Evolutionary conservation across 805 yeast genomes (phyloP), one percentile per base, ranked within the genome.

Genomic region (Helenozyma rhizophorensis): DNA sequence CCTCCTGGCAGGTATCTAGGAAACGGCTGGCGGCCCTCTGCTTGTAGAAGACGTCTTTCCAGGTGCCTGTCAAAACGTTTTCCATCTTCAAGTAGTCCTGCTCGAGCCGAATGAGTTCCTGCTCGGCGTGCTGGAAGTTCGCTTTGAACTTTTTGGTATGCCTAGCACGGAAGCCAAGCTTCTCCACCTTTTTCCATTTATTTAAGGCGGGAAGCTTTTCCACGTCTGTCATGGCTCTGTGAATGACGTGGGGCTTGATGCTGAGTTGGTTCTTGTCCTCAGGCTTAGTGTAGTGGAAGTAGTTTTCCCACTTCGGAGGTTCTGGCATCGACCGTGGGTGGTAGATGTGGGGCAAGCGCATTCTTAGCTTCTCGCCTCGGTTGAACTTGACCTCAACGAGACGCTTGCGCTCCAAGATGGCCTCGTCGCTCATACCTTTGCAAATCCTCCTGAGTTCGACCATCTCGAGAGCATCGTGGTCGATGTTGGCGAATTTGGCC

Each of bases 1-100:
- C 28, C 4, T 24, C 23, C 2, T 24, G 29, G 9, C 37, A 31
- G 30, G 30, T 28, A 13, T 27, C 31, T 19, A 35, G 21, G 15
- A 39, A 39, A 8, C 29, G 33, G 5, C 30, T 21, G 4, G 37
- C 32, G 7, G 14, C 35, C 4, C 13, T 16, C 24, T 32, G 39
- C 30, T 39, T 39, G n/a, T 23, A 16, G 12, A 28, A 14, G 13
- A 35, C 26, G n/a, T 23, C 19, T 15, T 27, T 21, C 23, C 37
- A 35, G 3, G 14, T 22, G 1, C 19, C 14, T 2, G 4, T n/a
- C 4, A 39, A 25, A 7, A 18, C 17, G 12, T 25, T 31, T n/a
- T 27, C 14, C 0, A 33, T 18, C 14, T 38, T 30, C 7, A 25
- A 17, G n/a, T 34, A 31, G 19, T 25, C 18, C n/a, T 9, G 14